phyloP scores from a whole-genome alignment of 805 yeast genomes.

The Yarrowia hollandica region DNA sequence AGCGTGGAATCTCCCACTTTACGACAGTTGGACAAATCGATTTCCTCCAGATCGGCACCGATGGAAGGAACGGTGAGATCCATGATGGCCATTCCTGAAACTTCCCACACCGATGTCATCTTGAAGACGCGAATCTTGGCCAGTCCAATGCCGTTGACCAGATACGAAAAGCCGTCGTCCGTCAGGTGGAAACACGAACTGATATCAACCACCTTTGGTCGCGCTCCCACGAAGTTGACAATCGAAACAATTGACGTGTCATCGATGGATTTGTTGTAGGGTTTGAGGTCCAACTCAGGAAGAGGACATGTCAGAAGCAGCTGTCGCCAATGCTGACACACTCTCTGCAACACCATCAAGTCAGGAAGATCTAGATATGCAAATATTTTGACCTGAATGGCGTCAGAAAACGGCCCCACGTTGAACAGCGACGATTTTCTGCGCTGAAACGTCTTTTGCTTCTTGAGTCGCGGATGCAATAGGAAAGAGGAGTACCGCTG shows the following conservation, averaged over 20 bases:
- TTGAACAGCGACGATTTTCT: conserved; percentile 60
- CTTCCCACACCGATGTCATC: conserved; percentile 75
- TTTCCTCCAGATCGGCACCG: conserved; percentile 56
- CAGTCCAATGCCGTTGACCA: conserved; percentile 71
- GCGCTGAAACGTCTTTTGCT: conserved; percentile 33
- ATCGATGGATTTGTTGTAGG: conserved; percentile 61
- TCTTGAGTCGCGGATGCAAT: conserved; percentile 30
- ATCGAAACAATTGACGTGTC: conserved; percentile 59
- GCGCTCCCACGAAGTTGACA: conserved; percentile 67
- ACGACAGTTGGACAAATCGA: conserved; percentile 71
- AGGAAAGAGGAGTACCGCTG: conserved; percentile 16
- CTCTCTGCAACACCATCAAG: conserved; percentile 58
- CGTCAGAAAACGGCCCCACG: conserved; percentile 62
- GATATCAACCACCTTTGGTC: conserved; percentile 61
- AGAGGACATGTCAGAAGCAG: conserved; percentile 57
- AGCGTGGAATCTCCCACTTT: conserved; percentile 71
- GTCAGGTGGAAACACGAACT: conserved; percentile 77
- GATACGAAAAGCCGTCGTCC: conserved; percentile 69
- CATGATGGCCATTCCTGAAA: conserved; percentile 79
- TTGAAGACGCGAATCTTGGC: conserved; percentile 57
- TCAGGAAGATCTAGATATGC: conserved; percentile 54
- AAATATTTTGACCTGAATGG: conserved; percentile 55
- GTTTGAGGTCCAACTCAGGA: conserved; percentile 59
- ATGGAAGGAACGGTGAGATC: conserved; percentile 67
- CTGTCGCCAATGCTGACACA: conserved; percentile 70